Base-by-base conservation (phyloP, 2,329 filamentous ascomycete genomes). In the Didymosphaeria variabile region DNA sequence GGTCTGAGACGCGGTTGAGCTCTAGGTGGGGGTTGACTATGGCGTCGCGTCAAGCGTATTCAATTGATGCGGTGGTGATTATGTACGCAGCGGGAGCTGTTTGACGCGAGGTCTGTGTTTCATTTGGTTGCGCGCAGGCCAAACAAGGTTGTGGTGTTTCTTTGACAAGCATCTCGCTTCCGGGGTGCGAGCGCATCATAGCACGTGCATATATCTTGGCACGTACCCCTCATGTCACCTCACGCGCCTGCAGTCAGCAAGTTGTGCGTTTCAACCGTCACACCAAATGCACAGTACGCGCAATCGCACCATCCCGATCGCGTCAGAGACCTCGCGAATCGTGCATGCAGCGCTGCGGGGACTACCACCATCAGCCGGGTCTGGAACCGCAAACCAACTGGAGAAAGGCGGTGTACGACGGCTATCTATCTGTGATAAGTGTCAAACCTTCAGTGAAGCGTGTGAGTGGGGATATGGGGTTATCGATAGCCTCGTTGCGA, bases 91-190 rank as follows among this genome's bases (percentile, higher is more conserved):
- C 40, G 29, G 31, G 42, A 8, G 45, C 21, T 49, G 29, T 38
- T 42, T 15, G 17, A 17, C 6, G 36, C 29, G 23, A 23, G 23
- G 46, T 23, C 12, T 26, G 50, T 42, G 36, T n/a, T 51, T 26
- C 46, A 50, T 58, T 23, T 17, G 29, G 17, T 21, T n/a, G 6
- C 5, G n/a, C 23, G 15, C 45, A 29, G 56, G 40, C 34, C 38
- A 47, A 36, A 36, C 53, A 46, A 53, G 34, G 49, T 38, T 38
- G 32, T 29, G 31, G 40, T 44, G 52, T 52, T 56, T 60, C 57
- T 55, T 56, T 60, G 38, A 56, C 58, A 44, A 42, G 31, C 34
- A 42, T 21, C 32, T 47, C 46, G 52, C 58, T 55, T 55, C 53
- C 19, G 42, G 53, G 40, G 29, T 57, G 23, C 38, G n/a, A 40